These are phyloP conservation scores for Kwoniella botswanensis DNA, from an alignment of 768 basidiomycete species.

Conservation along the genomic window DNA sequence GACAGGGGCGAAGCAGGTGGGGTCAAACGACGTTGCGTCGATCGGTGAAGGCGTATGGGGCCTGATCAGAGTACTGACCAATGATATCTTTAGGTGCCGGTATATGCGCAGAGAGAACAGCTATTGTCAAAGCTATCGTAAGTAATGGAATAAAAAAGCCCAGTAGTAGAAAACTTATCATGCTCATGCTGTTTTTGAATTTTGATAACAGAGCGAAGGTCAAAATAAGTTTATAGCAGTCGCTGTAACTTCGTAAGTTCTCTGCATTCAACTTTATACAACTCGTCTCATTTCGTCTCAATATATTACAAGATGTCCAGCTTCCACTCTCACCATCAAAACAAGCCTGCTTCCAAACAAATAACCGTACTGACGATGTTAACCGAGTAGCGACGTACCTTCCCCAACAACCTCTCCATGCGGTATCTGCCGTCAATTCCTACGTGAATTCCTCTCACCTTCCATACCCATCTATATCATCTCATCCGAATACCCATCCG, in stretches of 20 bases:
- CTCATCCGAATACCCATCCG: conserved; percentile 46
- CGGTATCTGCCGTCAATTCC: conserved; percentile 88
- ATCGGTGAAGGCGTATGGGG: too few species aligned
- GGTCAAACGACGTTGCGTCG: too few species aligned
- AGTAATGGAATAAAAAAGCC: conserved; percentile 52
- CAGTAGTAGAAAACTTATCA: not conserved
- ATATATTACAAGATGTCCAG: too few species aligned
- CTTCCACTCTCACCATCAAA: too few species aligned
- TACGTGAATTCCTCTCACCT: conserved; percentile 54
- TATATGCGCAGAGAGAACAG: conserved; percentile 94
- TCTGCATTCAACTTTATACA: too few species aligned
- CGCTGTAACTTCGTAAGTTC: conserved; percentile 75
- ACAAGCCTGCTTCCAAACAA: too few species aligned
- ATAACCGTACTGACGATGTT: too few species aligned
- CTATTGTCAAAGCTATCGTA: conserved; percentile 91
- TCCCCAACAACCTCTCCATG: conserved; percentile 75
- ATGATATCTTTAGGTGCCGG: conserved; percentile 67
- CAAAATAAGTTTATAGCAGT: conserved; percentile 71
- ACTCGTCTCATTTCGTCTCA: not conserved
- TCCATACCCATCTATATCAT: conserved; percentile 62
- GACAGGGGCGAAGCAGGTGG: too few species aligned
- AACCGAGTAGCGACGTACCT: conserved; percentile 55
- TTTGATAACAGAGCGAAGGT: conserved; percentile 72
- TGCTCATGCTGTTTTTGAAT: not conserved
- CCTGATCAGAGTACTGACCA: too few species aligned